Percentiles rank a stretch among this genome's conserved stretches.
Conservation (phyloP, 129 eudicot genomes). For the Glebionis coronaria region DNA sequence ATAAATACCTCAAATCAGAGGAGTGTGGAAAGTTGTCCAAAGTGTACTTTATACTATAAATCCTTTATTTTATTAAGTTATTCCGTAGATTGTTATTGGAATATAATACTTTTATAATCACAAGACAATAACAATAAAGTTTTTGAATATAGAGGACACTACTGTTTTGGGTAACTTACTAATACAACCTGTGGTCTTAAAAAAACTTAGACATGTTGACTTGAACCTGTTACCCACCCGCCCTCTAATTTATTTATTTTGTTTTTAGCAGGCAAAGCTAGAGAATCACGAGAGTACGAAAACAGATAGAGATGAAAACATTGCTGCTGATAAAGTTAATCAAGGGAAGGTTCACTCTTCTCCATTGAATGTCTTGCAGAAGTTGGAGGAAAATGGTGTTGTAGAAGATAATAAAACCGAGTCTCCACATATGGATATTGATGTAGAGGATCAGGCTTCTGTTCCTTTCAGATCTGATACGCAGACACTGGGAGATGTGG, state of each 20-base stretch:
- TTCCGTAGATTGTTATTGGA: too few species aligned
- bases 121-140: too few species aligned
- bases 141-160: too few species aligned
- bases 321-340: slow-evolving; percentile 26
- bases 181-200: too few species aligned
- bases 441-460: slow-evolving; percentile 24
- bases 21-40: background rate
- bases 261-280: slow-evolving; percentile 36
- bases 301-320: slow-evolving; percentile 21
- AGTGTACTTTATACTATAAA: background rate
- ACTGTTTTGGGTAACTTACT: too few species aligned
- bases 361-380: slow-evolving; percentile 30
- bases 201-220: background rate
- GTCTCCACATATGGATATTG: slow-evolving; percentile 19
- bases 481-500: slow-evolving; percentile 37
- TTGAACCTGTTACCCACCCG: background rate
- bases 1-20: background rate
- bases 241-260: background rate
- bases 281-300: slow-evolving; percentile 32
- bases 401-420: slow-evolving; percentile 24
- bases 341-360: slow-evolving; percentile 33
- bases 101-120: too few species aligned
- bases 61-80: too few species aligned
- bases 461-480: slow-evolving; percentile 36
- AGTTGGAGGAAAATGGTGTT: slow-evolving; percentile 28